Evolutionary conservation across 495 filamentous ascomycete species (phyloP).

Genomic region (Hypomontagnella submonticulosa): DNA sequence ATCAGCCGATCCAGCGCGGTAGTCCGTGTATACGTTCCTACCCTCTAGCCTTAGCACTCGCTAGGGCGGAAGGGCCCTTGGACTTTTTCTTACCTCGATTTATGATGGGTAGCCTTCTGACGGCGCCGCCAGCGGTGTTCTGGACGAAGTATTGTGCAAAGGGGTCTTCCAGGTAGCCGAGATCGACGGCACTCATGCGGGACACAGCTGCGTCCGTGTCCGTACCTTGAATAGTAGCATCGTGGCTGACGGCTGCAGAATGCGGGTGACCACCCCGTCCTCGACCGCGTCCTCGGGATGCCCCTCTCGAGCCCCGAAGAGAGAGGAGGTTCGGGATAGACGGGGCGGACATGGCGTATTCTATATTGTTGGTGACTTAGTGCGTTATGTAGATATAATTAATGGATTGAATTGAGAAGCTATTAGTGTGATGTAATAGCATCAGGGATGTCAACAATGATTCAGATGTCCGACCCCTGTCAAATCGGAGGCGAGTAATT

Average conservation of each 20-base stretch:
- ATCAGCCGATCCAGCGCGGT: constrained; percentile 86
- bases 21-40: constrained; percentile 95
- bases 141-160: constrained; percentile 76
- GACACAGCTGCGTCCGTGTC: constrained; percentile 92
- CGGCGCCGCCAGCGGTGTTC: constrained; percentile 44
- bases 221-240: constrained; percentile 80
- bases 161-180: constrained; percentile 87
- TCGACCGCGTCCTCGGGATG: constrained; percentile 52
- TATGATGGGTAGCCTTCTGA: constrained; percentile 83
- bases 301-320: constrained; percentile 63
- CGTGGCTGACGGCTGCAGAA: constrained; percentile 47
- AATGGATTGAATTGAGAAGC: constrained; percentile 9
- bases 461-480: constrained; percentile 1
- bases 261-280: constrained; percentile 52
- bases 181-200: constrained; percentile 83
- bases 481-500: constrained; percentile 12
- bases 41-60: constrained; percentile 35
- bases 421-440: constrained; percentile 21
- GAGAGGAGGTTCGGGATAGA: constrained; percentile 82
- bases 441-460: background rate
- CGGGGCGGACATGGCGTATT: constrained; percentile 69
- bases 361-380: constrained; percentile 6
- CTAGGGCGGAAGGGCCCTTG: constrained; percentile 27
- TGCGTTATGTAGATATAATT: constrained; percentile 3
- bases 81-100: constrained; percentile 75